Base-by-base conservation (phyloP, 495 filamentous ascomycete genomes). In the Podospora bellae-mahoneyi region DNA sequence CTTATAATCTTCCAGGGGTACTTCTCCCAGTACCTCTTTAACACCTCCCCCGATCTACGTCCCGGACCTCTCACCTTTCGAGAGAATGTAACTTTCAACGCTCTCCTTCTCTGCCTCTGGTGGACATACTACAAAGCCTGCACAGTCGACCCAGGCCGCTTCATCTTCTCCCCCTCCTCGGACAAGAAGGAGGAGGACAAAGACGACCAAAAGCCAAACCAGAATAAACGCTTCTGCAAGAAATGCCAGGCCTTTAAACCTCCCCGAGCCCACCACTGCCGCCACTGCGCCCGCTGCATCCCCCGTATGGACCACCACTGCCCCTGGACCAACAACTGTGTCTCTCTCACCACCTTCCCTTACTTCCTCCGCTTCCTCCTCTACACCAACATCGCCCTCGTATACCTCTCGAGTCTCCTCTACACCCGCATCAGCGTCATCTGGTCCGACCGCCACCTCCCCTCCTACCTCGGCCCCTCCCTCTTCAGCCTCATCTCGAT, bases 271-370 rank as follows among this genome's bases (percentile, higher is more conserved):
- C 96, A 99, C 81, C 95, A 99, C 81, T 99, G 95, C 82, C 91
- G 90, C 71, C 87, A 85, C 60, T 99, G 95, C 79, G 82, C 84
- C 72, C 89, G 91, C 86, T 99, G 95, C 78, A 89, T 98, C 67
- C 91, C 93, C 1, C 93, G 92, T 76, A 98, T 99, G 96, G 95
- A 99, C 82, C 95, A 99, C 78, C 95, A 99, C 80, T 99, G 95
- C 74, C 94, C 95, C 0, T 99, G 95, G 95, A 97, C 93, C 2
- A 79, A 82, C 57, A 97, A 96, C 76, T 99, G 95, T 79, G 92
- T 98, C 57, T 97, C 93, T 2, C 85, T 96, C 76, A 87, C 89
- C 64, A 96, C 94, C 15, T 91, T 94, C 73, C 93, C 94, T 13
- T 89, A 96, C 78, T 97, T 96, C 78, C 76, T 95, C 18, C 93